A percentile compares a stretch with the other conserved stretches of the same genome.
phyloP scores from a whole-genome alignment of 305 asterid genomes.

The Caryopteris hybrid region DNA sequence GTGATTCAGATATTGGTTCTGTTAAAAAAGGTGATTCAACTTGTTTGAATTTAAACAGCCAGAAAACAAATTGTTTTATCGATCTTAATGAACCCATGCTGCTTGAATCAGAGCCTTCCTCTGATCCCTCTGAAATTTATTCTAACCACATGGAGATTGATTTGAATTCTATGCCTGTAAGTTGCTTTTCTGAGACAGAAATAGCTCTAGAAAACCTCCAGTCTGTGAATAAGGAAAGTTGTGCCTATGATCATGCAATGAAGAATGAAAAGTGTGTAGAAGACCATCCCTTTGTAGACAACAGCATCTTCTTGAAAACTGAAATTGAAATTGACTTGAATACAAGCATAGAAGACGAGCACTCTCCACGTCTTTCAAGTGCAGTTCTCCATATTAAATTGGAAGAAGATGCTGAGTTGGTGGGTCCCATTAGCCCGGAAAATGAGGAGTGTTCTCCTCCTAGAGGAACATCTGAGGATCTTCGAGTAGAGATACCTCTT shows the following conservation, averaged over 20 bases:
- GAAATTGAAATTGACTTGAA: constrained; percentile 32
- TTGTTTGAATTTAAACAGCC: constrained; percentile 26
- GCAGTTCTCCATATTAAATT: constrained; percentile 2
- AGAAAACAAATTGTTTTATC: constrained; percentile 28
- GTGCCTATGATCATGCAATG: neutral
- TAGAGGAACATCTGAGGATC: constrained; percentile 42
- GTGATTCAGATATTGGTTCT: constrained; percentile 28
- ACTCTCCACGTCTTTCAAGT: constrained; percentile 15
- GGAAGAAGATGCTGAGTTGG: constrained; percentile 27
- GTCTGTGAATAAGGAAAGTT: constrained; percentile 15
- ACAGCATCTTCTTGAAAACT: constrained; percentile 7
- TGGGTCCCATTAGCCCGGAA: constrained; percentile 52
- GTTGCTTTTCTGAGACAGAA: constrained; percentile 23
- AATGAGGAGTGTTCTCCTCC: constrained; percentile 59
- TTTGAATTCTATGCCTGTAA: constrained; percentile 39
- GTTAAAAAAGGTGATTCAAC: constrained; percentile 23
- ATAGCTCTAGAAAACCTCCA: constrained; percentile 13
- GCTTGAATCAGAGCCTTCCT: constrained; percentile 30
- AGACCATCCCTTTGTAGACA: constrained; percentile 4
- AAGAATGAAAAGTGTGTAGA: neutral
- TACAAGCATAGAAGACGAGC: constrained; percentile 13
- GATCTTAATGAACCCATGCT: constrained; percentile 75
- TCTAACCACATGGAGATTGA: constrained; percentile 27
- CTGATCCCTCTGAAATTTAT: constrained; percentile 22
- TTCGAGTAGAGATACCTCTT: constrained; percentile 16